Evolutionary conservation across 306 rosid genomes (phyloP).

Genomic region (Sesbania bispinosa): DNA sequence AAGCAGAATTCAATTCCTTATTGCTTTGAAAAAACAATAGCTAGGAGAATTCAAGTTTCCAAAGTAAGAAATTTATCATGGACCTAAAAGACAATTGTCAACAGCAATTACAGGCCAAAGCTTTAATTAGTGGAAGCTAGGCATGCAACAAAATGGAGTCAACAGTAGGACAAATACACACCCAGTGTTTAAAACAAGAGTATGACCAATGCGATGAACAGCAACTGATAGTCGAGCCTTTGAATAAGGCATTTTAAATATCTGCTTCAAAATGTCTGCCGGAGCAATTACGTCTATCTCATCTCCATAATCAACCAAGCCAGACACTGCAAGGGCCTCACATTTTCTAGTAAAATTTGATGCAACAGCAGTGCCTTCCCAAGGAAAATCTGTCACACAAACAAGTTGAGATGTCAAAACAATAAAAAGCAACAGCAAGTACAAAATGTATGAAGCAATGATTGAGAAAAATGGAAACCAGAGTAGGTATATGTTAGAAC

Average conservation of each 20-base stretch:
- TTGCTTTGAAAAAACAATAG: slow-evolving; percentile 7
- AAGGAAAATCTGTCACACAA: slow-evolving; percentile 63
- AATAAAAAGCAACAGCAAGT: slow-evolving; percentile 23
- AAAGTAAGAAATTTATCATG: slow-evolving; percentile 10
- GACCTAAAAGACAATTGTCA: slow-evolving; percentile 21
- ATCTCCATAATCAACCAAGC: slow-evolving; percentile 90
- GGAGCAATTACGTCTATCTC: slow-evolving; percentile 96
- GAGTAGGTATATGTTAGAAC: background rate
- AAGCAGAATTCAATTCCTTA: background rate
- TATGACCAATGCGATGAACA: slow-evolving; percentile 86
- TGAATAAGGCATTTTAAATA: slow-evolving; percentile 93
- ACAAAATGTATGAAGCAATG: background rate
- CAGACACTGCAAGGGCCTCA: slow-evolving; percentile 91
- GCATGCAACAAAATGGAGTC: background rate
- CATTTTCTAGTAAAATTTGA: slow-evolving; percentile 81
- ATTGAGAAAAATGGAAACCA: background rate
- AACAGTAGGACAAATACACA: slow-evolving; percentile 32
- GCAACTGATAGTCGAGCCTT: slow-evolving; percentile 89
- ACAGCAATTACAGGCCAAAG: background rate
- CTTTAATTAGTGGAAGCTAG: slow-evolving; percentile 6
- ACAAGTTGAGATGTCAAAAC: slow-evolving; percentile 17
- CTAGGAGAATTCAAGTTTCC: slow-evolving; percentile 12
- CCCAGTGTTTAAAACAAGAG: slow-evolving; percentile 91
- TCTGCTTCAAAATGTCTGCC: slow-evolving; percentile 89
- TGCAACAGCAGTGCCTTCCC: slow-evolving; percentile 69